Conservation (phyloP, 2,329 filamentous ascomycete genomes). For the Colletotrichum gloeosporioides region DNA sequence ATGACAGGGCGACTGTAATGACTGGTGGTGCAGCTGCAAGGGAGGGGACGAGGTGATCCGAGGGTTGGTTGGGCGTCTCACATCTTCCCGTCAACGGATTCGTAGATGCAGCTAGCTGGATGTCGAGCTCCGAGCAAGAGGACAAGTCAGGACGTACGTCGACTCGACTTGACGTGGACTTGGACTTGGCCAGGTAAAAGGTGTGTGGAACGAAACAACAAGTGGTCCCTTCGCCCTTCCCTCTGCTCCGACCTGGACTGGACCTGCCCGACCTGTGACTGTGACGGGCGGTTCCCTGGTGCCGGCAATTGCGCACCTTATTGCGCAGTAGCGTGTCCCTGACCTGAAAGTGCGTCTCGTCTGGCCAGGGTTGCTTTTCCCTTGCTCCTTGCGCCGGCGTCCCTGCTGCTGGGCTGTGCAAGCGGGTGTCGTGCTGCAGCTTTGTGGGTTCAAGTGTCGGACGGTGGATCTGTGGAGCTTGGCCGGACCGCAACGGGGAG, state of each 20-base stretch:
- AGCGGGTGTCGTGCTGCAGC: not conserved
- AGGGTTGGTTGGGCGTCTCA: constrained; percentile 13
- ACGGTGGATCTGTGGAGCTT: constrained; percentile 15
- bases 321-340: not conserved
- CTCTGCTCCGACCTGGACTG: not conserved
- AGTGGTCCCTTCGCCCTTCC: not conserved
- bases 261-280: not conserved
- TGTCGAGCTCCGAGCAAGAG: not conserved
- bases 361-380: not conserved
- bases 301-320: constrained; percentile 2
- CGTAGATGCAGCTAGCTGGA: not conserved
- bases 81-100: constrained; percentile 13
- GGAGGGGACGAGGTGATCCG: not conserved
- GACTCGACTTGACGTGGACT: not conserved
- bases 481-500: not conserved
- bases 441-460: not conserved
- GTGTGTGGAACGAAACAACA: not conserved
- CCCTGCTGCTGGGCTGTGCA: constrained; percentile 8
- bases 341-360: not conserved
- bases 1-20: not conserved
- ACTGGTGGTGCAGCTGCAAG: not conserved
- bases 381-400: not conserved
- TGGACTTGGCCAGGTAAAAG: not conserved
- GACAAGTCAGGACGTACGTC: not conserved
- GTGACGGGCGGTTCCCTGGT: not conserved